A percentile compares a stretch with the other conserved stretches of the same genome.
Evolutionary conservation across 176 grass and related monocot genomes (phyloP).

Genomic region (Tuctoria greenei): DNA sequence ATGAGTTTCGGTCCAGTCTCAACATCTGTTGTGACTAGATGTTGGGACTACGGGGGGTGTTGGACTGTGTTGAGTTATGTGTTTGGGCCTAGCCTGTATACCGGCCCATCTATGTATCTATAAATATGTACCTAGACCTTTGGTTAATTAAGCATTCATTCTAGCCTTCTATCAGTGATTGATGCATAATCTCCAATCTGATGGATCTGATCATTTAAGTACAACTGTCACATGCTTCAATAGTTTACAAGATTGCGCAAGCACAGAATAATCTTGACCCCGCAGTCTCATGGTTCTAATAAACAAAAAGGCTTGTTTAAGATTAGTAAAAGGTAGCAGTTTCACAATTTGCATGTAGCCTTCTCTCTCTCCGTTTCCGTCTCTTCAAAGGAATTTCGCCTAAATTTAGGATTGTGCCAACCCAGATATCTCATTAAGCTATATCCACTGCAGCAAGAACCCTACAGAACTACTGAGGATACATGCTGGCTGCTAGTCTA

Average conservation of each 20-base stretch:
- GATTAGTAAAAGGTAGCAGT: background rate
- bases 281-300: background rate
- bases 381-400: too few species aligned
- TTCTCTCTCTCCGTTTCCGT: too few species aligned
- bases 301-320: background rate
- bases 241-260: background rate
- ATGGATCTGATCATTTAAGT: background rate
- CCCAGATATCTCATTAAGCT: background rate
- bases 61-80: too few species aligned
- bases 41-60: too few species aligned
- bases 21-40: too few species aligned
- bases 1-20: too few species aligned
- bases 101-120: too few species aligned
- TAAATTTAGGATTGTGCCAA: too few species aligned
- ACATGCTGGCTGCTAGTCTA: conserved; percentile 5
- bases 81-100: too few species aligned
- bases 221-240: background rate
- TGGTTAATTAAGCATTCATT: too few species aligned
- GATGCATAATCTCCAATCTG: background rate
- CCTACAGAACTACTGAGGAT: background rate
- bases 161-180: too few species aligned
- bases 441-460: conserved; percentile 5
- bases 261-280: background rate
- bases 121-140: too few species aligned
- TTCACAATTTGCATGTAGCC: conserved; percentile 14